Evolutionary conservation across 1,139 yeast genomes (phyloP), one percentile per base, ranked within the genome.

Genomic region (Ogataea hybrid): DNA sequence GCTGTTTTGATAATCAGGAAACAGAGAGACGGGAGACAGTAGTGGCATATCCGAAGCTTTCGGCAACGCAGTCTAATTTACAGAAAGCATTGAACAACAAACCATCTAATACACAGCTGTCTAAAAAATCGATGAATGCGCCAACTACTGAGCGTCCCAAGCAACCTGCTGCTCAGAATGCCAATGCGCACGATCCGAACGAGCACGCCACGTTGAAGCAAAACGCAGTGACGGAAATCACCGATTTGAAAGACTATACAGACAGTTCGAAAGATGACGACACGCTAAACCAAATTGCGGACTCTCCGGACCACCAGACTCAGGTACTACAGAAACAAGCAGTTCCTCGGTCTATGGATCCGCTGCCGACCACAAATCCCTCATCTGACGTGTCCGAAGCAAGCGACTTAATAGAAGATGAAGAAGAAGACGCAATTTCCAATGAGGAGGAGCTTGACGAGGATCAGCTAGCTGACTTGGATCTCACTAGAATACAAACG

Each of bases 401-500:
- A 35, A 48, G 45, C 18, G 53, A 53, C 8, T 46, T 46, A 5
- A 48, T 35, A 14, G 48, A 41, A 14, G 50, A 50, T 21, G 48
- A 44, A 12, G 52, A 51, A 12, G 54, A 50, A 14, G 50, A 50
- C 2, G 43, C 44, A 6, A 43, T 47, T n/a, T 46, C 40, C 15
- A 52, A 52, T 8, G 56, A 50, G 15, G 58, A 55, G 12, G 63
- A 56, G 33, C 60, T 59, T 25, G 65, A 61, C 17, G 71, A 65
- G 23, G 63, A 50, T n/a, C 54, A 51, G 28, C 48, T 47, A 37
- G 58, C 64, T 15, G 61, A 62, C 34, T 50, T 80, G 28, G 88
- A 82, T 59, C 63, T 83, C 54, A 70, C 81, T 4, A 73, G 71
- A 54, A 67, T 84, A 41, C 89, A 83, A 63, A 82, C 81, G 23